Evolutionary conservation across 345 rosid species (phyloP).

Genomic region (Arabidopsis suecica): DNA sequence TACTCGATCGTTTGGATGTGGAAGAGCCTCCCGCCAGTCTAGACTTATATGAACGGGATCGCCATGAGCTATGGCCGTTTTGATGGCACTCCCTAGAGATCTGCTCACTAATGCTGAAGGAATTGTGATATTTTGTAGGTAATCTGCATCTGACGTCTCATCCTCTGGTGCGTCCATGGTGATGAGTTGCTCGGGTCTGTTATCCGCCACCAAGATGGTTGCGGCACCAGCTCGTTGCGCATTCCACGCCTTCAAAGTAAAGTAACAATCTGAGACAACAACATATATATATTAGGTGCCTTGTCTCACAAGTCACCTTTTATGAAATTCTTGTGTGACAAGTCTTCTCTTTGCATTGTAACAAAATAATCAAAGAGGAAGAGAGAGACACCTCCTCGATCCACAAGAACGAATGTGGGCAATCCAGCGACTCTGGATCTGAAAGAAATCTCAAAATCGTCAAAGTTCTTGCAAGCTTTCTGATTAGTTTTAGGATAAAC

Average conservation of each 20-base stretch:
- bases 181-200: constrained; percentile 79
- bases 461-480: constrained; percentile 75
- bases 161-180: constrained; percentile 95
- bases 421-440: constrained; percentile 70
- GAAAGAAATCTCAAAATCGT: constrained; percentile 63
- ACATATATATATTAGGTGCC: background rate
- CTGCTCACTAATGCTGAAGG: constrained; percentile 93
- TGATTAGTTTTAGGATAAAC: constrained; percentile 73
- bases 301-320: constrained; percentile 3
- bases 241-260: constrained; percentile 96
- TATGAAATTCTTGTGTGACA: background rate
- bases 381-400: constrained; percentile 79
- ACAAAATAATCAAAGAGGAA: background rate
- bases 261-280: constrained; percentile 77
- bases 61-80: constrained; percentile 54
- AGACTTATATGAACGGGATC: constrained; percentile 52
- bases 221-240: constrained; percentile 96
- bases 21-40: constrained; percentile 65
- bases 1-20: constrained; percentile 65
- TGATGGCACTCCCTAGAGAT: constrained; percentile 68
- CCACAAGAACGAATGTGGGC: constrained; percentile 78
- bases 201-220: constrained; percentile 88
- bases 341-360: background rate
- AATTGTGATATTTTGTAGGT: constrained; percentile 89
- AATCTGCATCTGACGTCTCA: constrained; percentile 66